These are phyloP conservation scores for Galerina marginata DNA, from an alignment of 768 basidiomycete genomes.

Conservation along the genomic window DNA sequence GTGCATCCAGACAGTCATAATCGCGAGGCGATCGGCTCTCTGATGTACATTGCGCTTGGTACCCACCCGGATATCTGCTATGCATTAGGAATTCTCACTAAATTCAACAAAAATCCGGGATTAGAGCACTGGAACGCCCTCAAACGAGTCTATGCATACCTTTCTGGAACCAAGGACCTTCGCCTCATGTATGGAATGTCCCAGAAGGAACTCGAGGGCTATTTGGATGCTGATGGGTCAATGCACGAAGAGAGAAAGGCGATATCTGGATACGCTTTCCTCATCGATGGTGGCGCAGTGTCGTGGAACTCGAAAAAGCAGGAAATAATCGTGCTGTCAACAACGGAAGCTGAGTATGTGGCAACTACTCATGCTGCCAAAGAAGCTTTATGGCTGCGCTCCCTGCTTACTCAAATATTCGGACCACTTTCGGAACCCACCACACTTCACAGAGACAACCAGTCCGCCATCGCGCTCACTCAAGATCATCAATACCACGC, in stretches of 20 bases:
- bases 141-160: slow-evolving; percentile 12
- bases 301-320: slow-evolving; percentile 38
- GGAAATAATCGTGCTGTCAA: slow-evolving; percentile 28
- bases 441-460: slow-evolving; percentile 9
- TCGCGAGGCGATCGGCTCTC: slow-evolving; percentile 29
- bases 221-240: slow-evolving; percentile 11
- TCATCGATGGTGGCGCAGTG: slow-evolving; percentile 30
- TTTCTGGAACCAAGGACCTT: slow-evolving; percentile 8
- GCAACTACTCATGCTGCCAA: slow-evolving; percentile 17
- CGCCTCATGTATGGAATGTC: slow-evolving; percentile 15
- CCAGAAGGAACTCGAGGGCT: background rate
- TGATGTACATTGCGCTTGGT: slow-evolving; percentile 18
- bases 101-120: slow-evolving; percentile 2
- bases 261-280: slow-evolving; percentile 22
- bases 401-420: slow-evolving; percentile 2
- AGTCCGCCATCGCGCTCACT: slow-evolving; percentile 18
- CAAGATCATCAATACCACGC: slow-evolving; percentile 15
- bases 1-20: background rate
- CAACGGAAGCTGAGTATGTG: slow-evolving; percentile 21
- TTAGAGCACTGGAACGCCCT: slow-evolving; percentile 12
- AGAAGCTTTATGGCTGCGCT: slow-evolving; percentile 11
- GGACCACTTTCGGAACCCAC: background rate
- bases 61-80: slow-evolving; percentile 13
- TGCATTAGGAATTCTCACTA: background rate
- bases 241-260: slow-evolving; percentile 11